Evolutionary conservation across 129 eudicot species (phyloP).

Genomic region (Artemisia annua): DNA sequence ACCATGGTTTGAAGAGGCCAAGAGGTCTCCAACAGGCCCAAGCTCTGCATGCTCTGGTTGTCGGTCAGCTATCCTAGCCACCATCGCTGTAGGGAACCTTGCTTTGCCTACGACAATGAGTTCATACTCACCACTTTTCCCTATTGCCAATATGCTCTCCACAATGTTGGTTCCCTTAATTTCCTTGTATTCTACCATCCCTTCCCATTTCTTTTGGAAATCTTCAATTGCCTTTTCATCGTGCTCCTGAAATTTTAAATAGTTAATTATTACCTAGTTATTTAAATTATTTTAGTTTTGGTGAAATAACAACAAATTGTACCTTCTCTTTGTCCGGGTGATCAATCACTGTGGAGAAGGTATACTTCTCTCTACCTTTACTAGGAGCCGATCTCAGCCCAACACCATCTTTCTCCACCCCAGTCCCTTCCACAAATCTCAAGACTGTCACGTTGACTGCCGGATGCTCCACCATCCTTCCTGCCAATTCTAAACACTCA

Average conservation of each 20-base stretch:
- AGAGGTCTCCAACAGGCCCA: slow-evolving; percentile 62
- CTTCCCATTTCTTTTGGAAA: slow-evolving; percentile 53
- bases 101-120: slow-evolving; percentile 70
- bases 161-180: slow-evolving; percentile 35
- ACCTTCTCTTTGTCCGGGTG: slow-evolving; percentile 56
- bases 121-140: slow-evolving; percentile 53
- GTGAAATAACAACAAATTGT: neutral
- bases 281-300: neutral
- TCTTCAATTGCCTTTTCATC: slow-evolving; percentile 49
- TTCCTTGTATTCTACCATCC: slow-evolving; percentile 51
- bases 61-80: slow-evolving; percentile 49
- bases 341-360: slow-evolving; percentile 42
- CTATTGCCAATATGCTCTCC: slow-evolving; percentile 49
- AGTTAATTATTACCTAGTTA: neutral
- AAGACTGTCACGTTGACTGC: slow-evolving; percentile 54
- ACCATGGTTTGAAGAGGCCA: slow-evolving; percentile 58
- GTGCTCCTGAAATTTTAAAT: slow-evolving; percentile 31
- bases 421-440: slow-evolving; percentile 45
- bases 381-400: slow-evolving; percentile 40
- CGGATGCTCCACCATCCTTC: slow-evolving; percentile 87
- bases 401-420: slow-evolving; percentile 7
- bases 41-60: slow-evolving; percentile 63
- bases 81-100: slow-evolving; percentile 45
- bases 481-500: slow-evolving; percentile 62
- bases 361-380: slow-evolving; percentile 49